Conservation (phyloP, 805 yeast genomes). For the Vanderwaltozyma polyspora region DNA sequence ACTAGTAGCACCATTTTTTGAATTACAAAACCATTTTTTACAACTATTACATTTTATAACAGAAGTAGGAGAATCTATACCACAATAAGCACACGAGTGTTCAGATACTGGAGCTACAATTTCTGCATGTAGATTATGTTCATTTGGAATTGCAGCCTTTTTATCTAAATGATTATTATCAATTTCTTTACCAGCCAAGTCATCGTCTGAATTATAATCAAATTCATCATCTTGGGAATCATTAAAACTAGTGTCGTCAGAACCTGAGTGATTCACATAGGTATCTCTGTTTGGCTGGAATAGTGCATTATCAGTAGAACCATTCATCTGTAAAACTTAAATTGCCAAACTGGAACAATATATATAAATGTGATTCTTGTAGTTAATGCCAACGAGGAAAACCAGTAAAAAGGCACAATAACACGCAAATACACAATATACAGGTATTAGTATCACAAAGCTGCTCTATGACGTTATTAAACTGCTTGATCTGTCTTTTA, state of each 20-base stretch:
- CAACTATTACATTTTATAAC: constrained; percentile 72
- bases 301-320: neutral
- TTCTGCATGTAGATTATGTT: neutral
- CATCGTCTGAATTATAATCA: neutral
- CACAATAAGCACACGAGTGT: constrained; percentile 60
- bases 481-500: no score
- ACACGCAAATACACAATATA: no score
- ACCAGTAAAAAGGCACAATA: no score
- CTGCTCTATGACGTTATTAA: no score
- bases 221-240: constrained; percentile 3
- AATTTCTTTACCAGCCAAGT: neutral
- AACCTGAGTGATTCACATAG: neutral
- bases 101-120: constrained; percentile 17
- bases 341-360: no score
- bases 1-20: constrained; percentile 43
- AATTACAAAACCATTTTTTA: constrained; percentile 83
- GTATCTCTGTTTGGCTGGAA: neutral
- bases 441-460: no score
- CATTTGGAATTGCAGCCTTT: neutral
- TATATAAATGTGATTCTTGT: no score
- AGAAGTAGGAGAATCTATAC: constrained; percentile 48
- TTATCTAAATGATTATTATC: neutral
- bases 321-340: neutral
- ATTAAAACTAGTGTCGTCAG: neutral
- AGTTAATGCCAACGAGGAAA: no score